Evolutionary conservation across 441 rosid species (phyloP).

Genomic region (Mallotus repandus): DNA sequence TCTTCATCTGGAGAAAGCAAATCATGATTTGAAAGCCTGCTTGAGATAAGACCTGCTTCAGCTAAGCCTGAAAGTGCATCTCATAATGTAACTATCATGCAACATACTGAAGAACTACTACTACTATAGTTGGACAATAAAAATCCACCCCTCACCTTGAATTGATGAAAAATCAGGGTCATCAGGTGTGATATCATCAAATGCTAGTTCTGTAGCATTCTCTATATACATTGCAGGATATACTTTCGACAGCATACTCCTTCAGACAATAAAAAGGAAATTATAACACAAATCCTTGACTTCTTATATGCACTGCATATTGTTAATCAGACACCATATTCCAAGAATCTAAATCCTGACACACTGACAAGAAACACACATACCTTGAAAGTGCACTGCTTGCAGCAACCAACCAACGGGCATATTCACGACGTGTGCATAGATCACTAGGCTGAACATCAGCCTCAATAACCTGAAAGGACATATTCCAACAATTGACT

Average conservation of each 20-base stretch:
- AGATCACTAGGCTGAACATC: constrained; percentile 71
- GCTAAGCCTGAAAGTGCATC: constrained; percentile 76
- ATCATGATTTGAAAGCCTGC: constrained; percentile 79
- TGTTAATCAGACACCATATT: constrained; percentile 15
- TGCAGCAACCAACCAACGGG: constrained; percentile 90
- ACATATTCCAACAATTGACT: constrained; percentile 13
- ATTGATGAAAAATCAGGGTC: constrained; percentile 90
- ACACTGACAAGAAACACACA: constrained; percentile 18
- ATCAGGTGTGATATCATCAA: constrained; percentile 78
- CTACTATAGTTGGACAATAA: constrained; percentile 2
- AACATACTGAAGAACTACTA: constrained; percentile 1
- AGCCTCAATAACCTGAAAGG: constrained; percentile 78
- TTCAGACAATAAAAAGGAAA: constrained; percentile 35
- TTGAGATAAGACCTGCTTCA: constrained; percentile 94
- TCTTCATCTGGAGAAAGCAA: constrained; percentile 42
- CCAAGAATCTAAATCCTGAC: not conserved
- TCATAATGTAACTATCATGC: constrained; percentile 18
- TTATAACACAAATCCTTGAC: constrained; percentile 15
- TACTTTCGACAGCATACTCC: constrained; percentile 76
- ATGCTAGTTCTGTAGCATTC: constrained; percentile 86
- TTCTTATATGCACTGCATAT: constrained; percentile 5
- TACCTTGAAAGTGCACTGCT: constrained; percentile 86
- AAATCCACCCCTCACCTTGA: constrained; percentile 58
- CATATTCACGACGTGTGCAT: constrained; percentile 92
- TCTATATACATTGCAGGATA: constrained; percentile 97